Evolutionary conservation across 108 stramenopile species (phyloP).

Genomic region (Aureococcus anophagefferens): DNA sequence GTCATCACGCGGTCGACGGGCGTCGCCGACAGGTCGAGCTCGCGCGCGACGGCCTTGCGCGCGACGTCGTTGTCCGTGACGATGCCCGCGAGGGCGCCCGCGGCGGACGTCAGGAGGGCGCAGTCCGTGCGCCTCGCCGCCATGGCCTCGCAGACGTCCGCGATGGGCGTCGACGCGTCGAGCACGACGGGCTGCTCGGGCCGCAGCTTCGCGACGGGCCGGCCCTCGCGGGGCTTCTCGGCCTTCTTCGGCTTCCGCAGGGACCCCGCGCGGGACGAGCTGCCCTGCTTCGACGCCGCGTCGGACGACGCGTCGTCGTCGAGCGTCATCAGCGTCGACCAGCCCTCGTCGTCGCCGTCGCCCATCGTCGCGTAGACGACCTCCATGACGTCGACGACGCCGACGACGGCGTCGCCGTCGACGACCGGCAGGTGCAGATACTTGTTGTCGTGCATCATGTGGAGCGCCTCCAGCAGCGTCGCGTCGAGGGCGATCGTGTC

Average conservation of each 20-base stretch:
- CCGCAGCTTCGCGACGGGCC: slow-evolving; percentile 59
- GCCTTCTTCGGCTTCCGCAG: too few species aligned
- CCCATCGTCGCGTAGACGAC: too few species aligned
- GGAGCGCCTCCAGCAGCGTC: slow-evolving; percentile 14
- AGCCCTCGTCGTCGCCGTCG: too few species aligned
- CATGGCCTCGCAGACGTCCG: slow-evolving; percentile 49
- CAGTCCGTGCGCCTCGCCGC: slow-evolving; percentile 55
- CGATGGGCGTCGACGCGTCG: slow-evolving; percentile 31
- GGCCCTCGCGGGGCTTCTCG: too few species aligned
- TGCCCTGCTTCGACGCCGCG: too few species aligned
- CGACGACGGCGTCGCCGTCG: not conserved
- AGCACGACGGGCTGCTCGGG: slow-evolving; percentile 62
- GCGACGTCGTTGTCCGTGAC: slow-evolving; percentile 70
- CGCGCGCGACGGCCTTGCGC: slow-evolving; percentile 58
- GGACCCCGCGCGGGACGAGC: too few species aligned
- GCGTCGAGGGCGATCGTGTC: slow-evolving; percentile 10
- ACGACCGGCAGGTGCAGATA: slow-evolving; percentile 21
- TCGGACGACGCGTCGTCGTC: too few species aligned
- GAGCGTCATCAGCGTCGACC: too few species aligned
- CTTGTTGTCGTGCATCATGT: slow-evolving; percentile 8
- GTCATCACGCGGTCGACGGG: slow-evolving; percentile 67
- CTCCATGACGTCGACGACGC: not conserved
- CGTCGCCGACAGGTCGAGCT: slow-evolving; percentile 49
- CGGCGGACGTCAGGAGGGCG: slow-evolving; percentile 41
- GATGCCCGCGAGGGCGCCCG: slow-evolving; percentile 65